phyloP scores from a whole-genome alignment of 257 asterid species.

The Misopates orontium region DNA sequence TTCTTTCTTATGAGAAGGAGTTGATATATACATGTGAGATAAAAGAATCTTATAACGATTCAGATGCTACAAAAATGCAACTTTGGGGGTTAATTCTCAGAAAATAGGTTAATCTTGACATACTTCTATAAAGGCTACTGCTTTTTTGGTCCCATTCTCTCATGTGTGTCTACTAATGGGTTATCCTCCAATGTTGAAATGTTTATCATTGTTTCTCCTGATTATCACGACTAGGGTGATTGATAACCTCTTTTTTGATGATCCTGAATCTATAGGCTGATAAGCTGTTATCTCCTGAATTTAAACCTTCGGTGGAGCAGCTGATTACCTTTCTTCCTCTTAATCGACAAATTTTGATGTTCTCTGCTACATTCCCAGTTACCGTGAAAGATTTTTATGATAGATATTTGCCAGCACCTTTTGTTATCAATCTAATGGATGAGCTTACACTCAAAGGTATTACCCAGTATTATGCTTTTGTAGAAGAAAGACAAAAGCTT shows the following conservation, averaged over 20 bases:
- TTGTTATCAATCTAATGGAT: slow-evolving; percentile 40
- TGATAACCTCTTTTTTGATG: slow-evolving; percentile 1
- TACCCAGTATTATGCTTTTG: slow-evolving; percentile 40
- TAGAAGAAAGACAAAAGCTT: slow-evolving; percentile 42
- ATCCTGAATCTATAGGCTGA: slow-evolving; percentile 32
- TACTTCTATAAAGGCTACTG: background rate
- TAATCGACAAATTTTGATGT: slow-evolving; percentile 37
- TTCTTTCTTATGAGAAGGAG: background rate
- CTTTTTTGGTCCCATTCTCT: background rate
- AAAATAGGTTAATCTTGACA: background rate
- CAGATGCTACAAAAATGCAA: background rate
- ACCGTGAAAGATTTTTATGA: slow-evolving; percentile 37
- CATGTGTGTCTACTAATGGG: background rate
- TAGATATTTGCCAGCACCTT: slow-evolving; percentile 33
- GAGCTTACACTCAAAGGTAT: slow-evolving; percentile 45
- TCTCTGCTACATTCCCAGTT: slow-evolving; percentile 40
- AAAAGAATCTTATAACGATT: background rate
- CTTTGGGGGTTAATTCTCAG: background rate
- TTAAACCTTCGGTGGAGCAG: slow-evolving; percentile 43
- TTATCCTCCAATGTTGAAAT: background rate
- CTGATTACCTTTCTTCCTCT: slow-evolving; percentile 33
- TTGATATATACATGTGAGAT: background rate
- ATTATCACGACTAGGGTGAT: slow-evolving; percentile 14
- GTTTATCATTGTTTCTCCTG: background rate
- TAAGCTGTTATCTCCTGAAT: slow-evolving; percentile 41